Evolutionary conservation across 306 rosid species (phyloP), one percentile per base, ranked within the genome.

Genomic region (Sophora flavescens): DNA sequence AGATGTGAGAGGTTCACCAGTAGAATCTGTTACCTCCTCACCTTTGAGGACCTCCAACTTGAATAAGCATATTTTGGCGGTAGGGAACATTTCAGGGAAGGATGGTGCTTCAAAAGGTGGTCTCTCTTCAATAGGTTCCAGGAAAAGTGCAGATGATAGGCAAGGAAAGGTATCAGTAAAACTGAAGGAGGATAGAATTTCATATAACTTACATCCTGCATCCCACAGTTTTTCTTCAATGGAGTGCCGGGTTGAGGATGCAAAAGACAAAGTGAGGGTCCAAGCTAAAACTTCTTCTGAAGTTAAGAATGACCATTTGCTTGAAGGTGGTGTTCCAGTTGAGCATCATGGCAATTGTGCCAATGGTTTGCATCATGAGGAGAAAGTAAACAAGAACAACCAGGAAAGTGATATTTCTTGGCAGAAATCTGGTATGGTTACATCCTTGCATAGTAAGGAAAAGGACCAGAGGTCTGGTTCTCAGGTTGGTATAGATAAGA

Each of bases 11-110:
- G 85, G 83, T 66, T 93, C 93, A 22, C 89, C 98, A 3, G 91
- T 86, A 41, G 93, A 87, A 79, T 93, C 98, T 15, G 91, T 89
- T 76, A 85, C 97, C 41, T 91, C 98, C 2, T 89, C 93, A 36
- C 98, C 93, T 69, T 59, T 81, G 41, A 82, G 87, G 87, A 64
- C 84, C 36, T 77, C 82, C 72, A 84, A 87, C 68, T 63, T 81
- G 56, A 82, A 80, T 52, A 87, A 76, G 86, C 69, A 66, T 72
- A 72, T 45, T 59, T 68, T 51, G 26, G 73, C 77, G 5, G 85
- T 42, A 48, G 64, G 71, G 70, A 85, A 84, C 79, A 75, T 36
- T 68, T 70, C 64, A 9, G 70, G 74, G 84, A 88, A 80, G 80
- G 84, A 17, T 71, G 87, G 63, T 77, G 41, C 81, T 11, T 48